Evolutionary conservation across 2,329 filamentous ascomycete genomes (phyloP), one percentile per base, ranked within the genome.

Genomic region (Aspergillus terreus): DNA sequence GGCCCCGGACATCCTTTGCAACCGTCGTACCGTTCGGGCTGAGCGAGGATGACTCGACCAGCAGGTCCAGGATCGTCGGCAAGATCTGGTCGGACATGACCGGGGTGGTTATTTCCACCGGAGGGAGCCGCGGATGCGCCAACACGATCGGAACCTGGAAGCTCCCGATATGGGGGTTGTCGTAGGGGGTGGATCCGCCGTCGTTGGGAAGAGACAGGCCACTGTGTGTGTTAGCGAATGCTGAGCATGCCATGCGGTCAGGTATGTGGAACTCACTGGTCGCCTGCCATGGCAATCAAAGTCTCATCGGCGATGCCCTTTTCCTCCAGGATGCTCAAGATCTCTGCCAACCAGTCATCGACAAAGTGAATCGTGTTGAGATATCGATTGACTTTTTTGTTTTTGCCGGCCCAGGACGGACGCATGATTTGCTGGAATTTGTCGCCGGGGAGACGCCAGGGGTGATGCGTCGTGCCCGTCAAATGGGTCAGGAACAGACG

Each of bases 201-300:
- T 70, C 63, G 38, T 69, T 68, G n/a, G 67, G 67, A 7, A 70
- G 62, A 2, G 67, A 70, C 9, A 70, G 53, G 17, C 65, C 66
- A 49, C 62, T 64, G 33, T 19, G 9, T 14, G 6, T 7, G 44
- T 56, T 48, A 53, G 52, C 46, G 27, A 17, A 2, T 14, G 35
- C 35, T 38, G 7, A 9, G 32, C 30, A 27, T 4, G 12, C 3
- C 9, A 17, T 40, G 21, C 35, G 32, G 15, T 17, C 10, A 42
- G 35, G 19, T 11, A 11, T 5, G 0, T 1, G 6, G 2, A 1
- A 4, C 62, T 41, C 62, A 64, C 62, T 70, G 67, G 42, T 70
- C 67, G 21, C 67, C 67, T 4, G 64, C 61, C 62, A 70, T 66
- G 32, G 66, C 58, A 7, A 70, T 40, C 14, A 70, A 54, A 6